These are phyloP conservation scores for Kwoniella newhampshirensis DNA, from an alignment of 768 basidiomycete genomes.

Conservation along the genomic window DNA sequence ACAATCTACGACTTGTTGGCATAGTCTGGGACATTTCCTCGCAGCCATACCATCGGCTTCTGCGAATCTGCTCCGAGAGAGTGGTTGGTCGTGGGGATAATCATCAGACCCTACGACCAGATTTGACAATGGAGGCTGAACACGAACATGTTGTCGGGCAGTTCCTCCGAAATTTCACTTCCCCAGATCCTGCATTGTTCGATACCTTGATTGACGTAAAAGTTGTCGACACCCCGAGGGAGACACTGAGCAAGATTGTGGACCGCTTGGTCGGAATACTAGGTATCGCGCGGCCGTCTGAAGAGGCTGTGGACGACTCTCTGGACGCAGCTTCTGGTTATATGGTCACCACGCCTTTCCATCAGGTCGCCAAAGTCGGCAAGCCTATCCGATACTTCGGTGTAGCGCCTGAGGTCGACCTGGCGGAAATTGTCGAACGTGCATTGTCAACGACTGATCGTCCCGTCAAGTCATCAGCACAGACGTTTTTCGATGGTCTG, in stretches of 20 bases:
- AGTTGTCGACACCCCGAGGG: conserved; percentile 58
- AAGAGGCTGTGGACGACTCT: conserved; percentile 62
- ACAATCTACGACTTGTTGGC: conserved; percentile 70
- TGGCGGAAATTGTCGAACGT: conserved; percentile 58
- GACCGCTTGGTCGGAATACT: conserved; percentile 60
- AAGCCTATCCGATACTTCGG: conserved; percentile 64
- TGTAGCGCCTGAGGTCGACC: conserved; percentile 70
- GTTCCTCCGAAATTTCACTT: conserved; percentile 62
- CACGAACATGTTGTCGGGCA: conserved; percentile 82
- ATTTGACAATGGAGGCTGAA: conserved; percentile 56
- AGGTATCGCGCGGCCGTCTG: conserved; percentile 59
- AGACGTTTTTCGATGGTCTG: conserved; percentile 60
- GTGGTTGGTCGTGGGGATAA: conserved; percentile 72
- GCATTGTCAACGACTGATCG: neutral
- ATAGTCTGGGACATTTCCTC: conserved; percentile 71
- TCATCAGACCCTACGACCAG: conserved; percentile 74
- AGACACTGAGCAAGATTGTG: conserved; percentile 66
- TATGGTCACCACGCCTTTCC: conserved; percentile 45
- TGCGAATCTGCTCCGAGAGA: conserved; percentile 75
- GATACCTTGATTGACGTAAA: conserved; percentile 58
- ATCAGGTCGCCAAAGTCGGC: conserved; percentile 45
- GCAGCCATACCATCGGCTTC: conserved; percentile 62
- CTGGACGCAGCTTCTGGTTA: conserved; percentile 58
- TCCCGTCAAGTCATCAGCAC: conserved; percentile 45
- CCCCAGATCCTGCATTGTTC: conserved; percentile 62